A percentile compares a stretch with the other conserved stretches of the same genome.
Evolutionary conservation across 1,284 basidiomycete genomes (phyloP).

Genomic region (Ustilago bromivora): DNA sequence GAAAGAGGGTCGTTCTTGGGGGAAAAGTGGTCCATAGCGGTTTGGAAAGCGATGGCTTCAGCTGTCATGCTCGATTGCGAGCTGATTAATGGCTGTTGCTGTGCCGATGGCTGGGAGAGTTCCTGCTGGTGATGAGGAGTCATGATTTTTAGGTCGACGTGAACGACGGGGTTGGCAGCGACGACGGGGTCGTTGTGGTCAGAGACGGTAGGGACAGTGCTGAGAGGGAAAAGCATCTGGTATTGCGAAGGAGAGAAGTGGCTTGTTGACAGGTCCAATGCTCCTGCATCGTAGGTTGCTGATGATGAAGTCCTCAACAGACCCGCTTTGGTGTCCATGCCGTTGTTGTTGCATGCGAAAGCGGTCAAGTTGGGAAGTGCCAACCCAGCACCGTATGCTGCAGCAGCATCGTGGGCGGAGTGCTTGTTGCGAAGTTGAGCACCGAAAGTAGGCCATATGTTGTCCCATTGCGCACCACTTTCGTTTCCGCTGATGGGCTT

Average conservation of each 20-base stretch:
- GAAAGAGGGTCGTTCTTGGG: constrained; percentile 28
- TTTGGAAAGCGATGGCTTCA: constrained; percentile 32
- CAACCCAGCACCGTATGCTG: neutral
- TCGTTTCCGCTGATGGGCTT: constrained; percentile 5
- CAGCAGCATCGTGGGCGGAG: neutral
- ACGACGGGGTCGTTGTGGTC: neutral
- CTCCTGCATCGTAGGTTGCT: constrained; percentile 38
- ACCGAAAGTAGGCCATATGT: constrained; percentile 32
- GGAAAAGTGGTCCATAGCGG: constrained; percentile 51
- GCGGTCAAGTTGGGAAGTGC: constrained; percentile 26
- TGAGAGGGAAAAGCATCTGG: constrained; percentile 25
- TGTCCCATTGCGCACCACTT: constrained; percentile 26
- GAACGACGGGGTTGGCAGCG: constrained; percentile 8
- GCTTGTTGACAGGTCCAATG: constrained; percentile 39
- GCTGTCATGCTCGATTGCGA: constrained; percentile 26
- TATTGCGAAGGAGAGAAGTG: constrained; percentile 33
- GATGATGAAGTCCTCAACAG: constrained; percentile 14
- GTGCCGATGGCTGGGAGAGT: neutral
- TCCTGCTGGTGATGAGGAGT: constrained; percentile 3
- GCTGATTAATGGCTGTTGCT: constrained; percentile 17
- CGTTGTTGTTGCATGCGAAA: constrained; percentile 28
- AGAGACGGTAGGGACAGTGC: neutral
- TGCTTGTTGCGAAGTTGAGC: constrained; percentile 25
- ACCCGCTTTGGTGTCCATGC: constrained; percentile 22
- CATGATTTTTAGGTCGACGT: constrained; percentile 29